phyloP scores from a whole-genome alignment of 2,329 filamentous ascomycete species.

The Rhytidhysteron rufulum region DNA sequence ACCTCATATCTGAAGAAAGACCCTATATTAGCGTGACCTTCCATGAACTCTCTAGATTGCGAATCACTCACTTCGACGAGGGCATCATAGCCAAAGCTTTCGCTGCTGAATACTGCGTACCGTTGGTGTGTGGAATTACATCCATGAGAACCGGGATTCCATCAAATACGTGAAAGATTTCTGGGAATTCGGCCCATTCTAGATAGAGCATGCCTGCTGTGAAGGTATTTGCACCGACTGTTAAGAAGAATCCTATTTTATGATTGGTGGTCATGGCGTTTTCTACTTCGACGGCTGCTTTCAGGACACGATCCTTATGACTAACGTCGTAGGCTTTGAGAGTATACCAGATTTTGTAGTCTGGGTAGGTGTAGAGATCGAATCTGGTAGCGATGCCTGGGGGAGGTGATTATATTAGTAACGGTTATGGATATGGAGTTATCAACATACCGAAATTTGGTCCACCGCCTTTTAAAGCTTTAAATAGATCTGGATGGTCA shows the following conservation, averaged over 20 bases:
- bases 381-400: slow-evolving; percentile 9
- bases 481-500: slow-evolving; percentile 30
- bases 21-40: not conserved
- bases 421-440: not conserved
- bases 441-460: slow-evolving; percentile 33
- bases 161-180: slow-evolving; percentile 4
- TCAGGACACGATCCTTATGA: slow-evolving; percentile 2
- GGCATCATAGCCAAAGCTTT: not conserved
- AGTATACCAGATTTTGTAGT: slow-evolving; percentile 6
- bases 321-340: slow-evolving; percentile 3
- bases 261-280: slow-evolving; percentile 4
- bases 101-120: not conserved
- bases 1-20: not conserved
- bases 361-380: slow-evolving; percentile 6
- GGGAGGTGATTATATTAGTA: not conserved
- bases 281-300: slow-evolving; percentile 4
- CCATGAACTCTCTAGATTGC: not conserved
- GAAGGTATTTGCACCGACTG: slow-evolving; percentile 3
- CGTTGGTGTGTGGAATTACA: not conserved
- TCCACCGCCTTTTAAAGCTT: slow-evolving; percentile 37
- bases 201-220: slow-evolving; percentile 8
- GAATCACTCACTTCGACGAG: not conserved
- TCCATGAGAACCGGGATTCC: not conserved
- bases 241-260: slow-evolving; percentile 9
- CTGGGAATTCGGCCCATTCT: slow-evolving; percentile 1